These are phyloP conservation scores for Leccinum ochraceum DNA, from an alignment of 768 basidiomycete genomes.

Conservation along the genomic window DNA sequence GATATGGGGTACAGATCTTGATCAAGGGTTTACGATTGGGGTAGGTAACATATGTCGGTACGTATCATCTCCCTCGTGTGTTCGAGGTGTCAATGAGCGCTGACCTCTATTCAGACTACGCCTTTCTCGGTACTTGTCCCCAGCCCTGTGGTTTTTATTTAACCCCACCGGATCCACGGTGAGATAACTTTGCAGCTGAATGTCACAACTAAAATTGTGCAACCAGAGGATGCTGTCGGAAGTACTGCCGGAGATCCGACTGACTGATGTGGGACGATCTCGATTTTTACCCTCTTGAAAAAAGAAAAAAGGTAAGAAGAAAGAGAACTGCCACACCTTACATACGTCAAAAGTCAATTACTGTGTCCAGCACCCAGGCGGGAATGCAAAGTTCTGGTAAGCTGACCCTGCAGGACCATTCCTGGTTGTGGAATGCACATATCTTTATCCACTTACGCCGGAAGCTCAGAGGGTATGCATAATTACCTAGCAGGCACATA, in stretches of 20 bases:
- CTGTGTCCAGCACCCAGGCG: background rate
- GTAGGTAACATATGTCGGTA: constrained; percentile 6
- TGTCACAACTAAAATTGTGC: constrained; percentile 29
- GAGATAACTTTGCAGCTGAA: constrained; percentile 9
- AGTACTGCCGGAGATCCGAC: background rate
- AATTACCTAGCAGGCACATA: constrained; percentile 5
- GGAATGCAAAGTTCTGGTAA: constrained; percentile 10
- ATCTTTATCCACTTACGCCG: constrained; percentile 1
- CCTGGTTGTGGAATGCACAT: constrained; percentile 7
- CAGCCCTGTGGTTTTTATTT: constrained; percentile 5
- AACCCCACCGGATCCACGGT: constrained; percentile 10
- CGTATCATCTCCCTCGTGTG: constrained; percentile 14
- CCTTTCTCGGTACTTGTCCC: constrained; percentile 10
- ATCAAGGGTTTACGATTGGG: constrained; percentile 8
- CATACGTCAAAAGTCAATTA: constrained; percentile 3
- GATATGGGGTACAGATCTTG: constrained; percentile 23
- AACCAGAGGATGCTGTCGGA: background rate
- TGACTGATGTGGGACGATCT: constrained; percentile 1
- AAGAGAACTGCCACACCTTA: background rate
- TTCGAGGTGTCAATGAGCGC: constrained; percentile 4
- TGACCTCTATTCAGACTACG: constrained; percentile 15
- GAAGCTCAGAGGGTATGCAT: constrained; percentile 5
- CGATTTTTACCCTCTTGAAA: background rate
- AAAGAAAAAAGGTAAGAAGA: background rate
- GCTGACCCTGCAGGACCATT: constrained; percentile 12